phyloP scores from a whole-genome alignment of 257 asterid species.

The Capsicum baccatum region DNA sequence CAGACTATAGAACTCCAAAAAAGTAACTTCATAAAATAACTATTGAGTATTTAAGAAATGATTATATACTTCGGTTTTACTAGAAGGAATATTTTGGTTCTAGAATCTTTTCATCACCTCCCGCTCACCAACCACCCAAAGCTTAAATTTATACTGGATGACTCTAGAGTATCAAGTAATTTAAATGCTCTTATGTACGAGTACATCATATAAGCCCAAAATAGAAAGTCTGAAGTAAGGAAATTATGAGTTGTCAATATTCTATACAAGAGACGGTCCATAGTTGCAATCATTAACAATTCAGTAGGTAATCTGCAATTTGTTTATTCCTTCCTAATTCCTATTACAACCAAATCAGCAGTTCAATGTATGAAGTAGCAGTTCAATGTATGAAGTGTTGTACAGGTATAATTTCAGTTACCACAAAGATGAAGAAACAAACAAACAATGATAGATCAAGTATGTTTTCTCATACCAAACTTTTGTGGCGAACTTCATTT shows the following conservation, averaged over 20 bases:
- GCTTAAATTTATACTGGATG: not conserved
- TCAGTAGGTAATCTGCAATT: not conserved
- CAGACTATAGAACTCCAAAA: not conserved
- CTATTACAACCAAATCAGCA: conserved; percentile 8
- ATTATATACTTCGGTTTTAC: not conserved
- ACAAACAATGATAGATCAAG: not conserved
- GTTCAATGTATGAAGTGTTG: not conserved
- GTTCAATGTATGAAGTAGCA: conserved; percentile 11
- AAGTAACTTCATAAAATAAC: not conserved
- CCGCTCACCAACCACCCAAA: not conserved
- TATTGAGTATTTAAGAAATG: not conserved
- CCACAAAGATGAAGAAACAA: conserved; percentile 12
- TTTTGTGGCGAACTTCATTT: conserved; percentile 88
- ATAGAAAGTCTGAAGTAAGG: not conserved
- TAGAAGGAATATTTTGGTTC: not conserved
- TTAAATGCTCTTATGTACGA: not conserved
- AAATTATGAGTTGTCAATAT: conserved; percentile 15
- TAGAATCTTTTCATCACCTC: not conserved
- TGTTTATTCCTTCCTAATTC: conserved; percentile 7
- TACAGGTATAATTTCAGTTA: not conserved
- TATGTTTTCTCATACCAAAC: conserved; percentile 74
- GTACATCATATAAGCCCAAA: not conserved
- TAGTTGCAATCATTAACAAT: not conserved
- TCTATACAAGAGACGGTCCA: not conserved
- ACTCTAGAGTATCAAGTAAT: not conserved